Evolutionary conservation across 805 yeast genomes (phyloP), one percentile per base, ranked within the genome.

Genomic region (Brettanomyces bruxellensis): DNA sequence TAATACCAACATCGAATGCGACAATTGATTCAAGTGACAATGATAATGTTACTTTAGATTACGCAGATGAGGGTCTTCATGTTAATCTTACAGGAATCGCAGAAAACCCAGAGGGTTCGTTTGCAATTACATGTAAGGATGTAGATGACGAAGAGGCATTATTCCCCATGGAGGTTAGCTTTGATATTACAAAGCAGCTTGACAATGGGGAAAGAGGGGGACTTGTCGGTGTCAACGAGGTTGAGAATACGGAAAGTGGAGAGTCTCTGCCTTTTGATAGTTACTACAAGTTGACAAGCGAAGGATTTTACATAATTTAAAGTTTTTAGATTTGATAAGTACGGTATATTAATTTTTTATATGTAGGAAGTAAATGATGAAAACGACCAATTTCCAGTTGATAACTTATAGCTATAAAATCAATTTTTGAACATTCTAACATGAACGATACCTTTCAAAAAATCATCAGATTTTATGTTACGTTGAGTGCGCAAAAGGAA

Each of bases 131-230:
- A 7, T 78, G 87, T 49, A 83, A 82, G 53, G 84, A 82, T 18
- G 49, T 55, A 24, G 81, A 73, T 37, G 79, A 76, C 52, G 97
- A 91, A 65, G 95, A 89, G 51, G 74, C 79, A 11, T 70, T 91
- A 57, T 91, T 89, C 85, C 99, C 99, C 50, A 79, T 91, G 72
- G 80, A 80, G 56, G 76, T 89, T 37, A 66, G 71, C 43, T 86
- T 89, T 68, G 70, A 70, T 38, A 60, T 71, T 40, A 68, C 71
- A 36, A 51, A 53, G 13, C 38, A 49, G 23, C 44, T 59, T 13
- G 58, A 56, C 36, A 42, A 51, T n/a, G 57, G 55, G 12, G 51
- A 49, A 23, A 68, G 65, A 14, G 68, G 72, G 32, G 78, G 82
- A 23, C 72, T 86, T 51, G 87, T 91, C 46, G 73, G 76, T 44